Evolutionary conservation across 768 basidiomycete genomes (phyloP), one percentile per base, ranked within the genome.

Genomic region (Fibroporia radiculosa): DNA sequence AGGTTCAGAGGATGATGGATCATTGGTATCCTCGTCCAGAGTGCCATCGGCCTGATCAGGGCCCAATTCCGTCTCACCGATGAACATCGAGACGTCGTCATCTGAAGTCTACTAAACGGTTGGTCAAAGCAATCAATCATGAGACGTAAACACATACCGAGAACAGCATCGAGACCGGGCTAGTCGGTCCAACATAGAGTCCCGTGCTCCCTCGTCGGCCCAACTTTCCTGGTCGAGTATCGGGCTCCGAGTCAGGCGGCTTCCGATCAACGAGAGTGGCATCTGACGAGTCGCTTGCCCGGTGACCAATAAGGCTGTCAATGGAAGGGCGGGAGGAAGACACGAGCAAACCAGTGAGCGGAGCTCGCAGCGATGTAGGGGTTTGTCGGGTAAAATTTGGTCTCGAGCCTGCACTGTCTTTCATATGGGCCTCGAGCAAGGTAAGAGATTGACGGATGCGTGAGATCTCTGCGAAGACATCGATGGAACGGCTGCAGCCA

Each of bases 111-210:
- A 18, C 16, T n/a, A 35, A 8, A 35, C 29, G 16, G 34, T 35
- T 35, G 34, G 20, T n/a, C 8, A 35, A 8, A n/a, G 29, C 29
- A n/a, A n/a, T 31, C 8, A n/a, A 31, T 8, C 29, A n/a, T 31
- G 10, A 31, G 8, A 31, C n/a, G 29, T 31, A n/a, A 19, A 35
- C 34, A 7, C 42, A 50, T 52, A 83, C 84, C 64, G 78, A 66
- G 31, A 81, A 63, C 34, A 89, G 69, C 62, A 86, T 81, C 1
- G 80, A 79, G 33, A 78, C 78, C 29, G 80, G 76, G 53, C 82
- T 83, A 7, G 87, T 91, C 28, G 86, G 75, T n/a, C 87, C 87
- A 33, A 82, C 74, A 61, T 84, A 91, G 34, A 85, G 67, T 8
- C 85, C 85, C 13, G 82, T 77, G 46, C 77, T 74, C 2, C 70